Percentiles rank a stretch among this genome's conserved stretches.
Conservation (phyloP, 2,329 filamentous ascomycete genomes). For the Epichloe uncinata region DNA sequence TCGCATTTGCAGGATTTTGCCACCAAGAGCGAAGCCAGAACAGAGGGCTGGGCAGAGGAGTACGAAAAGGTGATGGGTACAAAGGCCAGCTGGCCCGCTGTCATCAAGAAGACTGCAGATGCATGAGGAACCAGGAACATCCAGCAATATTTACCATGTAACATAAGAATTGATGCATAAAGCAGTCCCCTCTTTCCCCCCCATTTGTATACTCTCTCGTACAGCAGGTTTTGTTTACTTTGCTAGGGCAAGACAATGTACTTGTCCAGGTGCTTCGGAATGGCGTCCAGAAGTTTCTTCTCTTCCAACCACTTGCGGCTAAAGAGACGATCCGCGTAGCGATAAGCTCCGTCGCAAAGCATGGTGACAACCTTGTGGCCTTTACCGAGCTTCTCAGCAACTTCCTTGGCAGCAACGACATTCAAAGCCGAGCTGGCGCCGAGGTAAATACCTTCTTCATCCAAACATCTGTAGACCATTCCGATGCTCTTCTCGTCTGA, state of each 20-base stretch:
- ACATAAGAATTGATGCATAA: constrained; percentile 10
- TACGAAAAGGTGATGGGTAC: constrained; percentile 17
- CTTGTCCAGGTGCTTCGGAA: constrained; percentile 77
- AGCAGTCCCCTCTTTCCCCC: constrained; percentile 8
- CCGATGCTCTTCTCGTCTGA: constrained; percentile 88
- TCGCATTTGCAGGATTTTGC: constrained; percentile 23
- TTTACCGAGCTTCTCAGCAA: constrained; percentile 77
- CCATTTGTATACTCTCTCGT: constrained; percentile 8
- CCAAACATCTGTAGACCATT: constrained; percentile 94
- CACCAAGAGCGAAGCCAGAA: constrained; percentile 6
- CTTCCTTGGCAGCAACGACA: constrained; percentile 87
- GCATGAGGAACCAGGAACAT: background rate
- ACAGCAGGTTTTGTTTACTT: constrained; percentile 9
- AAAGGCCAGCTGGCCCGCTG: constrained; percentile 16
- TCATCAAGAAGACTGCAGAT: background rate
- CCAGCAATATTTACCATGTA: background rate
- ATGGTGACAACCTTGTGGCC: constrained; percentile 89
- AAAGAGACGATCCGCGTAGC: constrained; percentile 90
- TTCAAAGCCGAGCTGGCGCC: constrained; percentile 91
- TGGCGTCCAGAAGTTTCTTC: constrained; percentile 69
- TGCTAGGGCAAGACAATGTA: constrained; percentile 79
- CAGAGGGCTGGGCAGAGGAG: constrained; percentile 10
- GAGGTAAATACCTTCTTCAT: constrained; percentile 91
- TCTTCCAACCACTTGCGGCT: constrained; percentile 78
- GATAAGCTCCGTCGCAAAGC: constrained; percentile 90